Evolutionary conservation across 2,329 filamentous ascomycete species (phyloP).

Genomic region (Fusarium scirpi): DNA sequence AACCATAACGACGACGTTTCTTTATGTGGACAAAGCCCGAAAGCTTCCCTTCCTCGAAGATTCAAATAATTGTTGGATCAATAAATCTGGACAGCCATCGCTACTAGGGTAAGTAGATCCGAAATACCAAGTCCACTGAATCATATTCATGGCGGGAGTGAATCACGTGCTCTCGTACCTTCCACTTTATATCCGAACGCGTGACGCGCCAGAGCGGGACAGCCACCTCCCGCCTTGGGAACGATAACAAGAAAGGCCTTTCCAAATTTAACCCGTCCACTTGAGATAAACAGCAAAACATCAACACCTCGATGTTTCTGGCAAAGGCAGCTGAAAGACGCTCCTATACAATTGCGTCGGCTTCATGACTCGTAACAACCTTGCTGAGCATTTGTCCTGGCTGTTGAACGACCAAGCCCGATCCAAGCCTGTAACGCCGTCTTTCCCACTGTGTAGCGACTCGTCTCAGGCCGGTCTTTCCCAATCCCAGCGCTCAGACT

Average conservation of each 20-base stretch:
- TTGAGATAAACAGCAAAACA: conserved; percentile 16
- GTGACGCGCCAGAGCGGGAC: conserved; percentile 45
- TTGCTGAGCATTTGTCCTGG: conserved; percentile 69
- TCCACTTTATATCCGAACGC: conserved; percentile 52
- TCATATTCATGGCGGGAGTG: conserved; percentile 18
- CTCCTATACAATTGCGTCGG: conserved; percentile 48
- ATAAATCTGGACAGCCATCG: neutral
- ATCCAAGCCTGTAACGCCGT: conserved; percentile 56
- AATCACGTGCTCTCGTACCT: conserved; percentile 48
- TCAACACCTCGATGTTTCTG: conserved; percentile 43
- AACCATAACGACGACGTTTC: neutral
- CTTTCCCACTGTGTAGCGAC: conserved; percentile 52
- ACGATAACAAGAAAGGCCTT: conserved; percentile 43
- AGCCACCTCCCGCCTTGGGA: conserved; percentile 26
- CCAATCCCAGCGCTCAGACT: conserved; percentile 42
- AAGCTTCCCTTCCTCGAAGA: neutral
- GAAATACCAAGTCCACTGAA: conserved; percentile 2
- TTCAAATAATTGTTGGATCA: neutral
- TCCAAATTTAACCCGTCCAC: conserved; percentile 20
- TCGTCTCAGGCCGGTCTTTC: conserved; percentile 41
- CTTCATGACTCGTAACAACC: conserved; percentile 74
- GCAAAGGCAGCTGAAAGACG: conserved; percentile 36
- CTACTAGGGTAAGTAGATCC: neutral
- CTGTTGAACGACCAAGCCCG: conserved; percentile 62
- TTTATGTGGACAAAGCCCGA: neutral